Percentiles rank a stretch among this genome's conserved stretches.
Evolutionary conservation across 345 rosid species (phyloP).

Genomic region (Microcos paniculata): DNA sequence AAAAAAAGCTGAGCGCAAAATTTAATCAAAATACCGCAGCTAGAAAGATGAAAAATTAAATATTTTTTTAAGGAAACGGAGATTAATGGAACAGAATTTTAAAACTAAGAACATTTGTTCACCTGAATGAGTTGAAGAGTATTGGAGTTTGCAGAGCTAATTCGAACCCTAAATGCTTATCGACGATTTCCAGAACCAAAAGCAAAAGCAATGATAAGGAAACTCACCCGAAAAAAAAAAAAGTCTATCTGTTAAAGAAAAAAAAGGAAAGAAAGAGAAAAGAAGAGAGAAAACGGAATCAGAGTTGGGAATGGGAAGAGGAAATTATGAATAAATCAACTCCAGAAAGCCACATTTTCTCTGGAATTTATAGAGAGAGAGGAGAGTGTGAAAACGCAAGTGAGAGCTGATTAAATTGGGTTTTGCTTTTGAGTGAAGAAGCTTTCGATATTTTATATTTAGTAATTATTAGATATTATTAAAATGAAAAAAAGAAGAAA

Average conservation of each 20-base stretch:
- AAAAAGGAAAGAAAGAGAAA: not conserved
- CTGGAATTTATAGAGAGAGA: not conserved
- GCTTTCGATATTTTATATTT: not conserved
- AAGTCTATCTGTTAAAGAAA: not conserved
- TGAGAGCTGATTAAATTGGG: not conserved
- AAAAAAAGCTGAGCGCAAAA: not conserved
- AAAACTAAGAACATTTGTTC: not conserved
- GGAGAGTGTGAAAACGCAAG: too few species aligned
- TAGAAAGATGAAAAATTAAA: not conserved
- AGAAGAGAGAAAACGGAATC: not conserved
- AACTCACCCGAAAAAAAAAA: too few species aligned
- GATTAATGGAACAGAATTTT: too few species aligned
- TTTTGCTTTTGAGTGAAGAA: not conserved
- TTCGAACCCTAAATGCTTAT: not conserved
- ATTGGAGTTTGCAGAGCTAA: not conserved
- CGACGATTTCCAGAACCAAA: not conserved
- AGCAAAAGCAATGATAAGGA: not conserved
- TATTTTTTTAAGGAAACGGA: too few species aligned
- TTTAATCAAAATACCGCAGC: not conserved
- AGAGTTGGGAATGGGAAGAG: not conserved
- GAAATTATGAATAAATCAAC: conserved; percentile 7
- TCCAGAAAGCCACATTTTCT: conserved; percentile 11
- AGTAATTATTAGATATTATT: too few species aligned
- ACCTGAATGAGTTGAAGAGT: conserved; percentile 4
- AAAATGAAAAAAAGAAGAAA: not conserved